A percentile compares a stretch with the other conserved stretches of the same genome.
Conservation (phyloP, 2,329 filamentous ascomycete species). For the Cercospora brassicicola region DNA sequence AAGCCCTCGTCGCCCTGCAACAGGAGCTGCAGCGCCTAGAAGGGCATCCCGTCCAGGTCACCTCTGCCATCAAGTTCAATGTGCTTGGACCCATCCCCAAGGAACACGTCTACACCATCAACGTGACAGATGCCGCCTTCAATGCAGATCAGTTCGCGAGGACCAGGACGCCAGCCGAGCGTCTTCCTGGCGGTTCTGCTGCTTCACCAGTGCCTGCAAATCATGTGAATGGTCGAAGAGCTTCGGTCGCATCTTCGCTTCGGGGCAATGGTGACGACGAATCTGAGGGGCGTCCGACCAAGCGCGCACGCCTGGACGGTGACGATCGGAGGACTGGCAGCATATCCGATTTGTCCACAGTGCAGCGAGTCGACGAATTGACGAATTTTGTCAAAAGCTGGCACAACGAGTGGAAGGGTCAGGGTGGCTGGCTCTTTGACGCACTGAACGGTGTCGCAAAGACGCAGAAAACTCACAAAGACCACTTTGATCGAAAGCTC, state of each 20-base stretch:
- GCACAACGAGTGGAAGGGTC: constrained; percentile 34
- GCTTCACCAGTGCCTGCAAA: constrained; percentile 12
- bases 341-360: constrained; percentile 19
- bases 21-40: constrained; percentile 25
- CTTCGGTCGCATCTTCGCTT: constrained; percentile 4
- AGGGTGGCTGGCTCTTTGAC: constrained; percentile 37
- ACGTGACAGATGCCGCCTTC: constrained; percentile 24
- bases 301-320: constrained; percentile 23
- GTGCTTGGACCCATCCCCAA: constrained; percentile 21
- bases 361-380: constrained; percentile 21
- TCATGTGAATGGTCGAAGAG: constrained; percentile 8
- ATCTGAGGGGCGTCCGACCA: constrained; percentile 23
- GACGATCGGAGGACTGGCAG: constrained; percentile 13
- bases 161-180: constrained; percentile 12
- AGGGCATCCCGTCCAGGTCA: constrained; percentile 24
- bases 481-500: constrained; percentile 25
- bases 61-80: constrained; percentile 28
- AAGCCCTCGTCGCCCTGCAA: constrained; percentile 26
- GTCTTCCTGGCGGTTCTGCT: constrained; percentile 8
- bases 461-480: constrained; percentile 13
- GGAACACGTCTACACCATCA: constrained; percentile 29
- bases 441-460: constrained; percentile 26
- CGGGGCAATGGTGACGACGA: background rate
- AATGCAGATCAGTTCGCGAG: constrained; percentile 24
- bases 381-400: constrained; percentile 24